Evolutionary conservation across 192 early-diverging fungal species (phyloP), one percentile per base, ranked within the genome.

Genomic region (Backusella circina): DNA sequence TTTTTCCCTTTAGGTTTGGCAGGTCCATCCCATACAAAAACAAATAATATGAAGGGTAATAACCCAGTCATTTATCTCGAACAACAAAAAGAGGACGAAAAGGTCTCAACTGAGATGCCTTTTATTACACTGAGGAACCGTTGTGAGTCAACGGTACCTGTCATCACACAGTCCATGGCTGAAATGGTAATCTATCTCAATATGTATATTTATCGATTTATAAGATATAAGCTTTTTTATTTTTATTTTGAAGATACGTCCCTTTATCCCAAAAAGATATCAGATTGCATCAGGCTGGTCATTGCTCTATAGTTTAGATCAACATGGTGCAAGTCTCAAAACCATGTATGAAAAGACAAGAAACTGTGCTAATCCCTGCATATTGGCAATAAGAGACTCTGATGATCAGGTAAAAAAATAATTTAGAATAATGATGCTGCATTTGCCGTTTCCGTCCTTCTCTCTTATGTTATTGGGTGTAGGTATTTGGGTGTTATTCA

Each of bases 241-340:
- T n/a, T n/a, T n/a, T n/a, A n/a, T n/a, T n/a, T n/a, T n/a, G n/a
- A n/a, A 74, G 73, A 13, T 74, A 37, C 73, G 65, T 6, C 61
- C 36, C 12, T 37, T 65, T 37, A 78, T 98, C 51, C 95, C 96
- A 6, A 90, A 91, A 2, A 82, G 95, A 67, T 83, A 91, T 37
- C 85, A 90, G 23, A 85, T 96, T 74, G 82, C 93, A 8, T 83
- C 89, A 61, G 88, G 79, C 54, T 95, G 93, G 93, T 86, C 85
- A n/a, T 85, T 99, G n/a, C 77, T 95, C 10, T 99, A 99, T 82
- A 93, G 91, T 65, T 88, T 96, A 66, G 96, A 96, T 67, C 91
- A 94, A 74, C 95, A 99, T 79, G 97, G 97, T 2, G 93, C 93
- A 65, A 92, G 90, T 74, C 83, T 99, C 70, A 85, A 90, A 44